These are phyloP conservation scores for Amborella trichopoda DNA, from an alignment of 164 flowering plant species.

Conservation along the genomic window DNA sequence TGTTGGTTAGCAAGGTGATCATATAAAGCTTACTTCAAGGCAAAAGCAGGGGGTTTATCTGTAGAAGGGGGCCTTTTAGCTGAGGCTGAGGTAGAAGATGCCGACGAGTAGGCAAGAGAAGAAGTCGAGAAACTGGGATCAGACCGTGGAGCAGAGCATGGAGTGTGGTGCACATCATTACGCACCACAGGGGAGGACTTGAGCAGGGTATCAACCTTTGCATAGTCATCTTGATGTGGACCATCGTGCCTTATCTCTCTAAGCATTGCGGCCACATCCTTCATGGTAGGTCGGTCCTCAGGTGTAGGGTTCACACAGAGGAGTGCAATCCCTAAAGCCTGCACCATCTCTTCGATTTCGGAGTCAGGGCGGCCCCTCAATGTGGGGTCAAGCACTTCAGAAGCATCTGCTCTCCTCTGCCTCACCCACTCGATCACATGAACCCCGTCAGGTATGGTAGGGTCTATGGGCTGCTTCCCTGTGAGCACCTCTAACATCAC, in stretches of 20 bases:
- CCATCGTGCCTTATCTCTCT: slow-evolving; percentile 74
- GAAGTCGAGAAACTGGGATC: slow-evolving; percentile 66
- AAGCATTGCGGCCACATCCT: slow-evolving; percentile 91
- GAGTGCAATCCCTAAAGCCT: slow-evolving; percentile 77
- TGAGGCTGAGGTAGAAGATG: slow-evolving; percentile 34
- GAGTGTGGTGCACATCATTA: slow-evolving; percentile 14
- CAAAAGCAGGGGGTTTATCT: no score
- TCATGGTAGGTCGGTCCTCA: slow-evolving; percentile 87
- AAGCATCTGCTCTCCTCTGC: slow-evolving; percentile 30
- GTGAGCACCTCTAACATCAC: slow-evolving; percentile 77
- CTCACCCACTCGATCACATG: slow-evolving; percentile 90
- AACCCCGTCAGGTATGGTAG: slow-evolving; percentile 75
- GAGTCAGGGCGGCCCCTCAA: slow-evolving; percentile 42
- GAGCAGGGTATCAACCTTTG: slow-evolving; percentile 46
- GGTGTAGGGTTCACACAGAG: slow-evolving; percentile 67
- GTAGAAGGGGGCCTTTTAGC: no score
- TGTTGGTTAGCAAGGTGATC: no score
- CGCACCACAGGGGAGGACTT: slow-evolving; percentile 30
- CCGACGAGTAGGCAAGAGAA: slow-evolving; percentile 51
- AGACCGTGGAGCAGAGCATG: slow-evolving; percentile 17
- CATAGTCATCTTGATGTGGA: slow-evolving; percentile 26
- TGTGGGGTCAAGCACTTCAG: slow-evolving; percentile 49
- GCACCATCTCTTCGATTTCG: slow-evolving; percentile 73
- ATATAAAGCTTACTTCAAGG: no score
- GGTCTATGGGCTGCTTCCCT: slow-evolving; percentile 91